Conservation (phyloP, 768 basidiomycete genomes). For the Fomitopsis serialis region DNA sequence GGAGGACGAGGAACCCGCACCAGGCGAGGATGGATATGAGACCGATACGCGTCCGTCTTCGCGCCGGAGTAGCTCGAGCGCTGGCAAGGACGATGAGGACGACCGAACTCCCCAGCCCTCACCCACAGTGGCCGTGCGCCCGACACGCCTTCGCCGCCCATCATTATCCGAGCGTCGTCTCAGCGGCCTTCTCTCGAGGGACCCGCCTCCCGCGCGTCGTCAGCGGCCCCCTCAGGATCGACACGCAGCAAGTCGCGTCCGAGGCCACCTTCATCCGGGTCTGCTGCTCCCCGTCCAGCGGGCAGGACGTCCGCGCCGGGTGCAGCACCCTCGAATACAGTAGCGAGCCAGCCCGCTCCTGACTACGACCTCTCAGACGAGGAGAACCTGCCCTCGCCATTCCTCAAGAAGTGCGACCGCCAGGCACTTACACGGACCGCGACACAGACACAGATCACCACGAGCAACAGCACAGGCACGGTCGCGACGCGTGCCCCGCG, state of each 20-base stretch:
- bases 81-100: constrained; percentile 32
- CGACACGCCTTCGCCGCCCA: constrained; percentile 22
- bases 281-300: neutral
- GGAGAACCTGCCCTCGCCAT: constrained; percentile 83
- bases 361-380: constrained; percentile 69
- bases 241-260: neutral
- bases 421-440: constrained; percentile 21
- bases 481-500: constrained; percentile 12
- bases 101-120: constrained; percentile 17
- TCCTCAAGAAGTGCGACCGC: constrained; percentile 55
- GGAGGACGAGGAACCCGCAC: constrained; percentile 3
- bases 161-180: constrained; percentile 24
- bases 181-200: constrained; percentile 7
- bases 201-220: neutral
- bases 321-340: constrained; percentile 5
- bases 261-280: constrained; percentile 5
- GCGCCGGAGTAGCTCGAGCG: constrained; percentile 29
- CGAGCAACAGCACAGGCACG: neutral
- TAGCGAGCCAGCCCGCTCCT: constrained; percentile 5
- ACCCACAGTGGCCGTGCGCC: constrained; percentile 3
- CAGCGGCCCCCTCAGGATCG: neutral
- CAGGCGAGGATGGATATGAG: constrained; percentile 22
- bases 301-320: neutral
- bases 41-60: constrained; percentile 16
- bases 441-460: no score